A percentile compares a stretch with the other conserved stretches of the same genome.
These are phyloP conservation scores for Liquidambar formosana DNA, from an alignment of 164 flowering plant genomes.

Conservation along the genomic window DNA sequence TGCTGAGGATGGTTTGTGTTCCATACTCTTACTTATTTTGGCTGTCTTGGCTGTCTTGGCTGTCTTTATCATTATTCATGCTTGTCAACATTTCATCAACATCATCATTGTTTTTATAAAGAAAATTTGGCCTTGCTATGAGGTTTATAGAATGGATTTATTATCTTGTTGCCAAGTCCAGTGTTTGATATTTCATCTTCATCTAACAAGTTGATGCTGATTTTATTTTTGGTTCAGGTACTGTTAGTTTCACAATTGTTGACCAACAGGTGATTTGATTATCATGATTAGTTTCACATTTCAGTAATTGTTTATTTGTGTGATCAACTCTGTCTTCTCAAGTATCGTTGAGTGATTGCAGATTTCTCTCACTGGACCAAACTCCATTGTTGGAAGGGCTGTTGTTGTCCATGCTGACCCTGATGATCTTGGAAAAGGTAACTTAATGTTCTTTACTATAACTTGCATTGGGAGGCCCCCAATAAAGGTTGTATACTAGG, in stretches of 20 bases:
- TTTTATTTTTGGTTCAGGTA: constrained; percentile 52
- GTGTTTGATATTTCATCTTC: too few relatives aligned
- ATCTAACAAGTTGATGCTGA: neutral
- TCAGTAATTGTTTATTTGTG: neutral
- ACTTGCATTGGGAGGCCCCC: too few relatives aligned
- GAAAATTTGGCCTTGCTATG: too few relatives aligned
- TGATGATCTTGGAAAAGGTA: constrained; percentile 99
- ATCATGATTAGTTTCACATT: neutral
- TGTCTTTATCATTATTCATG: too few relatives aligned
- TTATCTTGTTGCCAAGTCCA: too few relatives aligned
- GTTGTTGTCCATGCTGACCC: constrained; percentile 97
- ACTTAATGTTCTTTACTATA: neutral
- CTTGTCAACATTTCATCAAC: too few relatives aligned
- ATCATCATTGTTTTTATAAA: too few relatives aligned
- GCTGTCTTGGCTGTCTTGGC: too few relatives aligned
- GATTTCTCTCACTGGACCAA: constrained; percentile 87
- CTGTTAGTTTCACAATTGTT: constrained; percentile 53
- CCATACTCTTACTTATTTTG: neutral
- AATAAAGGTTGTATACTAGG: too few relatives aligned
- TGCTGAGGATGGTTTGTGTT: constrained; percentile 74
- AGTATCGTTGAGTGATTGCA: constrained; percentile 22
- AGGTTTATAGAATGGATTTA: too few relatives aligned
- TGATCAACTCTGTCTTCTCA: neutral
- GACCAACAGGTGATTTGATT: constrained; percentile 63
- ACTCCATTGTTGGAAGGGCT: constrained; percentile 94